These are phyloP conservation scores for Fusarium clavum DNA, from an alignment of 2,329 filamentous ascomycete genomes.

Conservation along the genomic window DNA sequence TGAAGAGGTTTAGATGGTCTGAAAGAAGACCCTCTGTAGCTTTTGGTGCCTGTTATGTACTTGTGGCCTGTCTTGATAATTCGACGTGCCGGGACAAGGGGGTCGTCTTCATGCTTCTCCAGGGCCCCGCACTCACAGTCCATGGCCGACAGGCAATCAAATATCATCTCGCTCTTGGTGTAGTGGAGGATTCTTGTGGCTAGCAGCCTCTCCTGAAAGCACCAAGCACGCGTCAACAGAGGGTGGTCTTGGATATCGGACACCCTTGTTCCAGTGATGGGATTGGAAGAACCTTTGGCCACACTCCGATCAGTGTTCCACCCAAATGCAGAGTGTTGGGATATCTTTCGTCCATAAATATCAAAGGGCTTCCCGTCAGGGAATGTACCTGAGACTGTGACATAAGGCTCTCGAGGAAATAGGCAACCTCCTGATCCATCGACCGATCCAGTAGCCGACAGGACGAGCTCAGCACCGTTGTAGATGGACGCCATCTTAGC, in stretches of 20 bases:
- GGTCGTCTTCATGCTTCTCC: slow-evolving; percentile 28
- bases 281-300: slow-evolving; percentile 21
- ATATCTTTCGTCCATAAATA: slow-evolving; percentile 27
- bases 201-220: slow-evolving; percentile 48
- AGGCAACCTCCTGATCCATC: slow-evolving; percentile 40
- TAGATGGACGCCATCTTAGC: slow-evolving; percentile 48
- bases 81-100: slow-evolving; percentile 28
- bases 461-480: slow-evolving; percentile 39
- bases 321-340: slow-evolving; percentile 29
- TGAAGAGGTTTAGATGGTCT: not conserved
- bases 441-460: slow-evolving; percentile 41
- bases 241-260: slow-evolving; percentile 27
- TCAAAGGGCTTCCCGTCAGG: slow-evolving; percentile 23
- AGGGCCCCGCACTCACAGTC: slow-evolving; percentile 45
- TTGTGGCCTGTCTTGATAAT: slow-evolving; percentile 43
- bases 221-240: slow-evolving; percentile 45
- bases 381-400: slow-evolving; percentile 23
- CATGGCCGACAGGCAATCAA: slow-evolving; percentile 41
- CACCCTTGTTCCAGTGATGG: not conserved
- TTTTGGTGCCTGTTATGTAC: slow-evolving; percentile 22
- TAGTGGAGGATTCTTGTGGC: slow-evolving; percentile 47
- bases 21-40: not conserved
- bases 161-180: slow-evolving; percentile 42
- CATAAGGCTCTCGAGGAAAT: slow-evolving; percentile 20
- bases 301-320: slow-evolving; percentile 9